A percentile compares a stretch with the other conserved stretches of the same genome.
Evolutionary conservation across 441 rosid genomes (phyloP).

Genomic region (Monsonia emarginata): DNA sequence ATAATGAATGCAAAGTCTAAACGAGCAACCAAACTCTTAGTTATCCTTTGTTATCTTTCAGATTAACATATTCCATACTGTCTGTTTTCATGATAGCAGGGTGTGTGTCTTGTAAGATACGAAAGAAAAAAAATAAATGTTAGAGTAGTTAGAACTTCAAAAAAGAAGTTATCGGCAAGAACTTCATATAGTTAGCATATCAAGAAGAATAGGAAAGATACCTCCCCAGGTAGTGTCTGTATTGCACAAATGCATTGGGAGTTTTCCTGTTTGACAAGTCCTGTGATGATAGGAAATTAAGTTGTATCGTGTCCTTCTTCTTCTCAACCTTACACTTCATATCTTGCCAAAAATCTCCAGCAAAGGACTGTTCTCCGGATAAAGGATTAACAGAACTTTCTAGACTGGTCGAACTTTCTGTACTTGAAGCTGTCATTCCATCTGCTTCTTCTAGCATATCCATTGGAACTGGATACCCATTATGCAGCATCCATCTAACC

Average conservation of each 20-base stretch:
- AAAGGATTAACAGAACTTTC: conserved; percentile 19
- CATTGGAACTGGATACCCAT: conserved; percentile 70
- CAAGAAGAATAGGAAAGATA: conserved; percentile 25
- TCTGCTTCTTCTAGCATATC: conserved; percentile 69
- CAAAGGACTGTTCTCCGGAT: conserved; percentile 50
- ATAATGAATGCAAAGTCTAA: not conserved
- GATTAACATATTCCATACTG: not conserved
- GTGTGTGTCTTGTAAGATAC: not conserved
- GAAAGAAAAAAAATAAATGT: not conserved
- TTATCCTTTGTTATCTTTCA: not conserved
- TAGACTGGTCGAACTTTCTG: conserved; percentile 36
- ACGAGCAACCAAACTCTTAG: not conserved
- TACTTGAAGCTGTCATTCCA: conserved; percentile 35
- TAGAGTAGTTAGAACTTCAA: not conserved
- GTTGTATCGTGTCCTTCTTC: conserved; percentile 49
- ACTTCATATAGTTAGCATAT: not conserved
- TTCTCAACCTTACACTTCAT: conserved; percentile 46
- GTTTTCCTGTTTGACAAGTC: conserved; percentile 62
- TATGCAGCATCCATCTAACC: conserved; percentile 90
- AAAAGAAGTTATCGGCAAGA: not conserved
- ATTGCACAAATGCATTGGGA: conserved; percentile 58
- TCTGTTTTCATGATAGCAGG: not conserved
- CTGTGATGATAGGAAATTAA: conserved; percentile 35
- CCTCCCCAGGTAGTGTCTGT: conserved; percentile 89
- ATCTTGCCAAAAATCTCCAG: conserved; percentile 75